phyloP scores from a whole-genome alignment of 1,284 basidiomycete genomes.

The Heterobasidion occidentale region DNA sequence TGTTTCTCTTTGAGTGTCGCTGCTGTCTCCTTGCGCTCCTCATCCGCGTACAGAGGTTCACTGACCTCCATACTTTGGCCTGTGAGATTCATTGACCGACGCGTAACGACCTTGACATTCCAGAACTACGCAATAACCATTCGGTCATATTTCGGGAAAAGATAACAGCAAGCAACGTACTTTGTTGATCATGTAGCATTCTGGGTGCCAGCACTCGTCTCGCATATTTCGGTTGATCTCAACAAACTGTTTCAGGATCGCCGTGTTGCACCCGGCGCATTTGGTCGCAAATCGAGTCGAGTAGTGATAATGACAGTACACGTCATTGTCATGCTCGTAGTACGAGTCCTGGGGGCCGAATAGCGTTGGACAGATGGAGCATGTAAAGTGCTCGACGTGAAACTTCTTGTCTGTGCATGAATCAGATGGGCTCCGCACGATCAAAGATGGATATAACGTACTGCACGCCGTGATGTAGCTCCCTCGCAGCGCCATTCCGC shows the following conservation, averaged over 20 bases:
- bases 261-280: conserved; percentile 94
- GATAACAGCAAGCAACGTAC: conserved; percentile 31
- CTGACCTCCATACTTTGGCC: conserved; percentile 40
- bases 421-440: conserved; percentile 5
- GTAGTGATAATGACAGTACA: conserved; percentile 98
- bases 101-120: conserved; percentile 94
- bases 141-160: not conserved
- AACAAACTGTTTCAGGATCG: conserved; percentile 99
- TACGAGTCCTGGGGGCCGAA: conserved; percentile 99
- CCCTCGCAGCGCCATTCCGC: conserved; percentile 87
- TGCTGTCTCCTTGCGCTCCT: conserved; percentile 78
- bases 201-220: conserved; percentile 99
- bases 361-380: conserved; percentile 91
- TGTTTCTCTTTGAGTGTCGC: conserved; percentile 88
- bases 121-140: conserved; percentile 63
- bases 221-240: conserved; percentile 98
- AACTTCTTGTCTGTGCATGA: conserved; percentile 82
- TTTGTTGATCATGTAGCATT: conserved; percentile 99
- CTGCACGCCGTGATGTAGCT: conserved; percentile 99
- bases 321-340: conserved; percentile 95
- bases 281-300: conserved; percentile 98
- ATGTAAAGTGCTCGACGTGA: conserved; percentile 99
- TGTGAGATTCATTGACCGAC: conserved; percentile 50
- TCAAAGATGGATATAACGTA: conserved; percentile 37
- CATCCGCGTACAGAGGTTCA: conserved; percentile 54